Base-by-base conservation (phyloP, 2,329 filamentous ascomycete genomes). In the Colletotrichum tanaceti region DNA sequence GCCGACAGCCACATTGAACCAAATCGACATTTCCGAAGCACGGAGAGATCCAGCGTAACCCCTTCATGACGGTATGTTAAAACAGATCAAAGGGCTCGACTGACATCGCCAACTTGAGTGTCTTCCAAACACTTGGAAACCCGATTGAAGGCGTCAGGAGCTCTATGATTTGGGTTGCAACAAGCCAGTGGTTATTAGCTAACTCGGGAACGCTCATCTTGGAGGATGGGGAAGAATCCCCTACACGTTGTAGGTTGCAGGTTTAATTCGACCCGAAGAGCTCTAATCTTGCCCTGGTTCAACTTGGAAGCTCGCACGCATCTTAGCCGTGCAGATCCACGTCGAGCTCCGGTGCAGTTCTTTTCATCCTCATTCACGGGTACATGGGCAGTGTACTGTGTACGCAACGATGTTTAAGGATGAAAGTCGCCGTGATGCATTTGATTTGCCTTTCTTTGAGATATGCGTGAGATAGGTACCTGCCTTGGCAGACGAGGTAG, bases 361-460 rank as follows among this genome's bases (percentile, higher is more conserved):
- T 57, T 41, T 16, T n/a, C 39, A 4, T 28, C 14, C 38, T 57
- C 38, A 32, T 32, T 32, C 28, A 32, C 6, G 28, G 5, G 28
- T 32, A 32, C 9, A 13, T n/a, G 6, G 24, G 24, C 32, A n/a
- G 4, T 20, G n/a, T 13, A n/a, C 24, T 11, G 44, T 47, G 44
- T 47, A 50, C 46, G 49, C 24, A 13, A 3, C 11, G 38, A 11
- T n/a, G 18, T 35, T 38, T 20, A 47, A 16, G 28, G 38, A n/a
- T 39, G 57, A 41, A 59, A 49, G n/a, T 10, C n/a, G 18, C 20
- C 20, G 28, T 49, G n/a, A 58, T 58, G 32, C 32, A 32, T 20
- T 38, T 49, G 20, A 35, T 59, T 39, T 39, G 2, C 14, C 35
- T 47, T 50, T 41, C 46, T 35, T 16, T 35, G 7, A 7, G 10